These are phyloP conservation scores for Cairneyella variabilis DNA, from an alignment of 495 filamentous ascomycete species.

Conservation along the genomic window DNA sequence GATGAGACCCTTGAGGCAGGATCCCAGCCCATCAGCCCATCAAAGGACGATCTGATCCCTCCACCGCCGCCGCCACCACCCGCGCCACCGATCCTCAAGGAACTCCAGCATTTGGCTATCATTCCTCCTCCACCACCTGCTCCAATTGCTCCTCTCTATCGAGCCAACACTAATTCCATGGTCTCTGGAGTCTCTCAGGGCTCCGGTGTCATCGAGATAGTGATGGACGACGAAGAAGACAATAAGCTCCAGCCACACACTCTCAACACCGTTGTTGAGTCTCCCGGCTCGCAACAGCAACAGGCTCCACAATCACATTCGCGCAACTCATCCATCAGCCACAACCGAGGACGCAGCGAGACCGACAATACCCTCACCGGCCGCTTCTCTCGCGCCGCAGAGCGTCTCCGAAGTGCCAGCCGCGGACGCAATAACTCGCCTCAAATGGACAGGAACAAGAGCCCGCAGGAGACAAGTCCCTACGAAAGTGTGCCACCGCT, in stretches of 20 bases:
- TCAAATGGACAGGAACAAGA: slow-evolving; percentile 17
- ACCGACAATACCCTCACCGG: slow-evolving; percentile 59
- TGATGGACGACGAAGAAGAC: slow-evolving; percentile 60
- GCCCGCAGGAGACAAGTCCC: slow-evolving; percentile 35
- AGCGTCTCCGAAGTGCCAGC: slow-evolving; percentile 65
- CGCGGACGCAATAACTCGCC: slow-evolving; percentile 43
- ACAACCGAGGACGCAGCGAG: slow-evolving; percentile 63
- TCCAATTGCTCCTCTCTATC: slow-evolving; percentile 53
- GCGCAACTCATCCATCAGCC: slow-evolving; percentile 45
- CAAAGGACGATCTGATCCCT: slow-evolving; percentile 42
- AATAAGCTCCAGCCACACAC: slow-evolving; percentile 18
- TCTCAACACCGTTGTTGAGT: slow-evolving; percentile 22
- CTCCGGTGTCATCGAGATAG: slow-evolving; percentile 66
- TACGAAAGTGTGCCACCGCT: slow-evolving; percentile 54
- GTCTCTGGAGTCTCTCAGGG: slow-evolving; percentile 33
- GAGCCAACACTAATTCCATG: slow-evolving; percentile 48
- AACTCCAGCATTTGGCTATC: slow-evolving; percentile 77
- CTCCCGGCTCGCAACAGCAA: slow-evolving; percentile 3
- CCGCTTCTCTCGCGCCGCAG: slow-evolving; percentile 62
- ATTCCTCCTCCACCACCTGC: slow-evolving; percentile 67
- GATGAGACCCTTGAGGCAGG: slow-evolving; percentile 59
- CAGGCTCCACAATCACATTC: too few species aligned
- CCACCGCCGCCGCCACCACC: slow-evolving; percentile 47
- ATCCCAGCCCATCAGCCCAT: slow-evolving; percentile 24
- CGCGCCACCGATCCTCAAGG: slow-evolving; percentile 64